Base-by-base conservation (phyloP, 805 yeast genomes). In the Candida tammaniensis region DNA sequence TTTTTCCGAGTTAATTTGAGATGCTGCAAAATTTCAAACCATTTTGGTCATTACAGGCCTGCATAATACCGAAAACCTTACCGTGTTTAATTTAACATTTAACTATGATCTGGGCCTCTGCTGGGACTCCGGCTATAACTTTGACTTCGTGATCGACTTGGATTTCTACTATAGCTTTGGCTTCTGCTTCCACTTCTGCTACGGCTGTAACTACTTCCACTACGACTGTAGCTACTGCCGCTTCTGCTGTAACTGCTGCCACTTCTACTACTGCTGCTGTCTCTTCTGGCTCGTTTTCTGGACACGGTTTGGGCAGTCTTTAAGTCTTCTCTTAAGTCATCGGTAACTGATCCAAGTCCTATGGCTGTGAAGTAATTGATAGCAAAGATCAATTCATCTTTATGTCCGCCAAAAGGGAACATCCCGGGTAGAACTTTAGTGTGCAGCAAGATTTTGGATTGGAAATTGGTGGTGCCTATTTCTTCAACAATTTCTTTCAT, bases 351-450 rank as follows among this genome's bases (percentile, higher is more conserved):
- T 28, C 97, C 97, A 31, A 91, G 55, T 0, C 94, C 94, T 42
- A 91, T 87, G 1, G 97, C 96, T 0, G 97, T 91, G 57, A 91
- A 91, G 54, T 72, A 91, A 52, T 91, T 91, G 52, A 88, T 87
- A 2, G 94, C 73, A 54, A 89, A 91, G 39, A 91, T 67, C 10
- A 82, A 61, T 44, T 74, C 62, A 7, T 77, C 80, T 5, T 69
- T 65, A 35, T 68, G 69, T 11, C 57, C 58, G 14, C 52, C 46
- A 17, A 44, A 51, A 0, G 96, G 96, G 49, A 89, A 85, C 24
- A 89, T 44, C 0, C 86, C 86, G 0, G 74, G 72, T 9, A 44
- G 33, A 12, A 31, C 8, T 31, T 66, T 65, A 12, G 77, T 62
- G 37, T 72, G 73, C 0, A 69, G 72, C 39, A 82, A 85, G 7